These are phyloP conservation scores for Rhizopus stolonifer DNA, from an alignment of 371 early-diverging fungal genomes.

Conservation along the genomic window DNA sequence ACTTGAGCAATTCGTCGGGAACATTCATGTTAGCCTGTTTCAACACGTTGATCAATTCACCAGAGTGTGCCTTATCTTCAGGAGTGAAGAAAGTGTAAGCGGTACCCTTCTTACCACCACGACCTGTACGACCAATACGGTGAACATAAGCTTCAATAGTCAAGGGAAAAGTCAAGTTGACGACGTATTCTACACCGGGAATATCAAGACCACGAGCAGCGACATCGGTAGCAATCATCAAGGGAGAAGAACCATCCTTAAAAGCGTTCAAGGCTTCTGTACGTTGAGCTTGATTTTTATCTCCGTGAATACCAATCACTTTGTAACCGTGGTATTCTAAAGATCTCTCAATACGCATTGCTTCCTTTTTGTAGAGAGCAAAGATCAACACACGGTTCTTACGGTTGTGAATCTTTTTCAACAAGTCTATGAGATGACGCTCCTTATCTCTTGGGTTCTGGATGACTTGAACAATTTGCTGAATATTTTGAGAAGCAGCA, in stretches of 20 bases:
- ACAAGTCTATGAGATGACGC: constrained; percentile 71
- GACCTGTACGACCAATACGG: constrained; percentile 96
- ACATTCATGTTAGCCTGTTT: constrained; percentile 86
- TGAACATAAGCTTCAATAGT: constrained; percentile 94
- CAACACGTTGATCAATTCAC: constrained; percentile 87
- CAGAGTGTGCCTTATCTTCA: constrained; percentile 91
- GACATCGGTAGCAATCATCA: constrained; percentile 94
- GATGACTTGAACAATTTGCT: constrained; percentile 90
- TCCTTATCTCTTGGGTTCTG: constrained; percentile 76
- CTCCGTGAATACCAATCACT: constrained; percentile 85
- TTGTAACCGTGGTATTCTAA: constrained; percentile 78
- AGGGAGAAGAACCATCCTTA: constrained; percentile 67
- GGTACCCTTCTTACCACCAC: constrained; percentile 90
- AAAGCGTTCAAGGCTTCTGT: constrained; percentile 70
- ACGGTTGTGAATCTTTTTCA: constrained; percentile 80
- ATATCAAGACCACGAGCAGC: constrained; percentile 97
- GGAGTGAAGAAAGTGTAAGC: constrained; percentile 95
- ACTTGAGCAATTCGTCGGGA: constrained; percentile 86
- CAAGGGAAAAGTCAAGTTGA: constrained; percentile 97
- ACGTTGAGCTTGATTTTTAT: constrained; percentile 74
- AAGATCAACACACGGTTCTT: constrained; percentile 87
- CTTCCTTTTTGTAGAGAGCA: constrained; percentile 95
- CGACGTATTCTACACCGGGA: constrained; percentile 96
- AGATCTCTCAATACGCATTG: constrained; percentile 71
- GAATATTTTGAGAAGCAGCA: constrained; percentile 87